A percentile compares a stretch with the other conserved stretches of the same genome.
Evolutionary conservation across 768 basidiomycete species (phyloP).

Genomic region (Asterophora lycoperdoides): DNA sequence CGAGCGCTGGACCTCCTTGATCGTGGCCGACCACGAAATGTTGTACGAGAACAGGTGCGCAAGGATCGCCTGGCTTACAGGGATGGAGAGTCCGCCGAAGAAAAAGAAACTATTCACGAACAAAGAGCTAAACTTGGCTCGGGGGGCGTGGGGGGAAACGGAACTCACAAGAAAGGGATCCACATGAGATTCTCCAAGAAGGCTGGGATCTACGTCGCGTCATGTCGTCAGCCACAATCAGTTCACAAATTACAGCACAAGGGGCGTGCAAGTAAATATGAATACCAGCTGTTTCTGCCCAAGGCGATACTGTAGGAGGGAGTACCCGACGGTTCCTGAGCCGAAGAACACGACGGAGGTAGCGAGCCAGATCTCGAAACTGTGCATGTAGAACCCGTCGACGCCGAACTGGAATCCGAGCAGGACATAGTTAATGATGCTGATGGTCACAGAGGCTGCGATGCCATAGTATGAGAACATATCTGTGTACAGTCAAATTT

Average conservation of each 20-base stretch:
- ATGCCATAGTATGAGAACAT: conserved; percentile 65
- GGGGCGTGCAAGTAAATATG: too few species aligned
- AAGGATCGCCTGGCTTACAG: conserved; percentile 61
- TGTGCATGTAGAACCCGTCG: conserved; percentile 74
- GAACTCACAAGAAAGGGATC: conserved; percentile 71
- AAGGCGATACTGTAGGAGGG: conserved; percentile 68
- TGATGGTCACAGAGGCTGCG: conserved; percentile 61
- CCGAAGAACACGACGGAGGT: conserved; percentile 76
- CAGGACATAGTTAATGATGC: conserved; percentile 67
- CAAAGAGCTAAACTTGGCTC: too few species aligned
- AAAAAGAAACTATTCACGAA: conserved; percentile 74
- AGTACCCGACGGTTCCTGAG: conserved; percentile 66
- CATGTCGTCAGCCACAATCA: not conserved
- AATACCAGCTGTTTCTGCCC: conserved; percentile 52
- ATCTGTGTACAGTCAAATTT: conserved; percentile 24
- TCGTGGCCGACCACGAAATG: conserved; percentile 54
- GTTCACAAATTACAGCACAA: too few species aligned
- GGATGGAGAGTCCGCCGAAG: conserved; percentile 72
- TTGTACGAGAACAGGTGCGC: conserved; percentile 60
- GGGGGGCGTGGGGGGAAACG: not conserved
- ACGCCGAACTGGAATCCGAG: conserved; percentile 71
- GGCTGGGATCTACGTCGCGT: conserved; percentile 35
- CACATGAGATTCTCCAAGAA: conserved; percentile 59
- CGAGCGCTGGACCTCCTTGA: conserved; percentile 80
- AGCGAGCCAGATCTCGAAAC: conserved; percentile 79